Conservation (phyloP, 2,329 filamentous ascomycete species). For the Phialemoniopsis sp. region DNA sequence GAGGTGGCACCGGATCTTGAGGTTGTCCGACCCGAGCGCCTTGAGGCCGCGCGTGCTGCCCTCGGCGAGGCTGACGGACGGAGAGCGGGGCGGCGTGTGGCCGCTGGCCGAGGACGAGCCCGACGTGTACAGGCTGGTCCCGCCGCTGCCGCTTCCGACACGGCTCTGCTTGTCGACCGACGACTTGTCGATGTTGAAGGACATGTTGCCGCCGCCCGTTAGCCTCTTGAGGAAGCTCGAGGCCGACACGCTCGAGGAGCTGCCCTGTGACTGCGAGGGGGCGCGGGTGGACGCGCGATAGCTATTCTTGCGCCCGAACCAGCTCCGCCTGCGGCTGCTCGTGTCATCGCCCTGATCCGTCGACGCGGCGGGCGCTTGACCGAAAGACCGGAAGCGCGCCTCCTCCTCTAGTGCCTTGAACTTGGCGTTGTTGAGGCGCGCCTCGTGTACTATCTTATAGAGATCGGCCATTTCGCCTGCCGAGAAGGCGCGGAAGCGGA, state of each 20-base stretch:
- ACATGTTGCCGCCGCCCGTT: slow-evolving; percentile 57
- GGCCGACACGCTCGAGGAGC: slow-evolving; percentile 59
- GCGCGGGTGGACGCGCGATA: slow-evolving; percentile 60
- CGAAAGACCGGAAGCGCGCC: slow-evolving; percentile 69
- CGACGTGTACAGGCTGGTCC: slow-evolving; percentile 57
- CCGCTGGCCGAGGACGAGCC: slow-evolving; percentile 48
- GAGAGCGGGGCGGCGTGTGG: slow-evolving; percentile 49
- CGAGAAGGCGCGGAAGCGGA: slow-evolving; percentile 83
- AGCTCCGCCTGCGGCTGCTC: slow-evolving; percentile 45
- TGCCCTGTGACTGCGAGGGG: slow-evolving; percentile 66
- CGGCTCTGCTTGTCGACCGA: slow-evolving; percentile 56
- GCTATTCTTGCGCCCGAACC: slow-evolving; percentile 62
- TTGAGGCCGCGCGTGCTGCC: slow-evolving; percentile 43
- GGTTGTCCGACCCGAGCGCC: slow-evolving; percentile 65
- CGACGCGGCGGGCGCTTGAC: slow-evolving; percentile 26
- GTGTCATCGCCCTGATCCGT: slow-evolving; percentile 23
- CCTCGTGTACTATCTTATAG: slow-evolving; percentile 82
- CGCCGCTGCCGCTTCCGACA: slow-evolving; percentile 46
- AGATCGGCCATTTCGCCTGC: slow-evolving; percentile 75
- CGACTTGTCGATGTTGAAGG: slow-evolving; percentile 79
- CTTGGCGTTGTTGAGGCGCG: slow-evolving; percentile 87
- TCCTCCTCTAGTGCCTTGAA: slow-evolving; percentile 68
- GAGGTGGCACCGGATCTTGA: slow-evolving; percentile 82
- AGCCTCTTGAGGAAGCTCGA: slow-evolving; percentile 76
- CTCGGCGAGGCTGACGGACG: slow-evolving; percentile 51